These are phyloP conservation scores for Lactifluus hygrophoroides DNA, from an alignment of 768 basidiomycete genomes.

Conservation along the genomic window DNA sequence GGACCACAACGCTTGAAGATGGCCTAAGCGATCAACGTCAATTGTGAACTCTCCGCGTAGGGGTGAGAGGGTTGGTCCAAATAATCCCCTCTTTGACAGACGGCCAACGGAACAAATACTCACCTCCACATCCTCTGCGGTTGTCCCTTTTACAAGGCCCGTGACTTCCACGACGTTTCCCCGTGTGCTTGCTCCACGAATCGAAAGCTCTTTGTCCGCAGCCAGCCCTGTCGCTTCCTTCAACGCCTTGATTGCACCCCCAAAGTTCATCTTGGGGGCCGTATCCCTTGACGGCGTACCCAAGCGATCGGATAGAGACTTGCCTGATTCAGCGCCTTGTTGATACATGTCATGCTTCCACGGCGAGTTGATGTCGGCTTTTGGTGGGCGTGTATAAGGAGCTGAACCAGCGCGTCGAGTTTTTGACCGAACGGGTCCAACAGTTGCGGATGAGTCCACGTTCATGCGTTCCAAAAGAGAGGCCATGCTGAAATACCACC, in stretches of 20 bases:
- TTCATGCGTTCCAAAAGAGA: slow-evolving; percentile 22
- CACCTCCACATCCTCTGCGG: slow-evolving; percentile 21
- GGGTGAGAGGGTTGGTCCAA: too few species aligned
- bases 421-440: slow-evolving; percentile 19
- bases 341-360: slow-evolving; percentile 21
- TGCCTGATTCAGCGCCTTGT: slow-evolving; percentile 2
- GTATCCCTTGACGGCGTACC: not conserved
- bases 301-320: slow-evolving; percentile 18
- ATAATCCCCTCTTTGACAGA: not conserved
- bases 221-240: slow-evolving; percentile 15
- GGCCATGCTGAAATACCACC: slow-evolving; percentile 5
- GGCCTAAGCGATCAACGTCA: slow-evolving; percentile 5
- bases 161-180: slow-evolving; percentile 21
- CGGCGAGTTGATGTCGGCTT: slow-evolving; percentile 18
- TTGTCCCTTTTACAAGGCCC: slow-evolving; percentile 21
- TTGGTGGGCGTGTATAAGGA: slow-evolving; percentile 19
- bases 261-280: slow-evolving; percentile 21
- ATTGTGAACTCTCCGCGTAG: too few species aligned
- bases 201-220: slow-evolving; percentile 13
- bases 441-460: slow-evolving; percentile 3
- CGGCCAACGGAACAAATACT: not conserved
- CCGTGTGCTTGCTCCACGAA: slow-evolving; percentile 20
- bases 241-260: slow-evolving; percentile 16
- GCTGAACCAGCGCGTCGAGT: slow-evolving; percentile 12
- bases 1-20: slow-evolving; percentile 21